phyloP scores from a whole-genome alignment of 306 rosid species.

The Potentilla sterilis region DNA sequence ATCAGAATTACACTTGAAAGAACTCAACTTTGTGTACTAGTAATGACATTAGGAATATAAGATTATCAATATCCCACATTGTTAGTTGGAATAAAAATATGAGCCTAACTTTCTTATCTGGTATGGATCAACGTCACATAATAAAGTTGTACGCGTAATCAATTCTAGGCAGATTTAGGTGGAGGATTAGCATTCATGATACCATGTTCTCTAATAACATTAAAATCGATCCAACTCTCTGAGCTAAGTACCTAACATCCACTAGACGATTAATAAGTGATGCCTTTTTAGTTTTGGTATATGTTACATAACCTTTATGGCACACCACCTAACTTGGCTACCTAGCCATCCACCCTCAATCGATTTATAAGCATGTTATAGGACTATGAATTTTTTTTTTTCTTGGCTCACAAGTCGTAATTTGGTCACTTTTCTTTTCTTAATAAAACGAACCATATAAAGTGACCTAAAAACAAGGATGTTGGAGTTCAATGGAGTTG shows the following conservation, averaged over 20 bases:
- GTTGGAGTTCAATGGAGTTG: too few relatives aligned
- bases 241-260: conserved; percentile 12
- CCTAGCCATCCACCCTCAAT: not conserved
- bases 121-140: not conserved
- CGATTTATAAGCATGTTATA: not conserved
- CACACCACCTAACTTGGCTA: conserved; percentile 10
- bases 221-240: not conserved
- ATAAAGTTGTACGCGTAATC: conserved; percentile 2
- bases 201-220: conserved; percentile 1
- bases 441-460: too few relatives aligned
- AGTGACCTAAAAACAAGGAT: too few relatives aligned
- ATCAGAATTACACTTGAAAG: not conserved
- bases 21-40: not conserved
- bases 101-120: not conserved
- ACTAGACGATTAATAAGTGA: not conserved
- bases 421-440: not conserved
- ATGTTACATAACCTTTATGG: conserved; percentile 8
- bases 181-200: conserved; percentile 6
- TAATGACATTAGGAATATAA: conserved; percentile 11
- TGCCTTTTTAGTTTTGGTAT: not conserved
- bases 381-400: not conserved
- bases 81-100: not conserved
- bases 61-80: not conserved
- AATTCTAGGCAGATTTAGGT: conserved; percentile 32
- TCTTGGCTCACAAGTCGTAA: too few relatives aligned